Conservation (phyloP, 768 basidiomycete genomes). For the Mycena vulgaris region DNA sequence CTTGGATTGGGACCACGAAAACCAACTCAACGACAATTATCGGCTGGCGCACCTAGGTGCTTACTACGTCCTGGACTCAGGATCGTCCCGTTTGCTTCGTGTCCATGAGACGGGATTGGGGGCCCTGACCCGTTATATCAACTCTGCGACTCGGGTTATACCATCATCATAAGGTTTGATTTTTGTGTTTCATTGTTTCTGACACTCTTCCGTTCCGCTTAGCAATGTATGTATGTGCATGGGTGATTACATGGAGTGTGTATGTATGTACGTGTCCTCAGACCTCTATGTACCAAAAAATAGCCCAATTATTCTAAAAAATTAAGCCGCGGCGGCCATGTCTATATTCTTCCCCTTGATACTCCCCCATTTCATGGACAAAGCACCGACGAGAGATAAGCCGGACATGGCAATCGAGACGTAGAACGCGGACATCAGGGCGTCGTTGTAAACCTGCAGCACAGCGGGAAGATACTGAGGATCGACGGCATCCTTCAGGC, state of each 20-base stretch:
- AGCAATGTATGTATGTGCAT: too few species aligned
- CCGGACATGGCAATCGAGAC: slow-evolving; percentile 13
- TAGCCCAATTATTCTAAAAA: too few species aligned
- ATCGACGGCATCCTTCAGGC: slow-evolving; percentile 12
- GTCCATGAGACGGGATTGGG: slow-evolving; percentile 3
- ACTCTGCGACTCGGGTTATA: not conserved
- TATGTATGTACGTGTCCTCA: too few species aligned
- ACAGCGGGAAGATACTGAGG: slow-evolving; percentile 8
- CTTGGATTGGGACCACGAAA: slow-evolving; percentile 37
- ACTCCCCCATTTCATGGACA: slow-evolving; percentile 25
- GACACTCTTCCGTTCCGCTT: too few species aligned
- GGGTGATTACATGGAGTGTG: too few species aligned
- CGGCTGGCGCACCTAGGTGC: slow-evolving; percentile 13
- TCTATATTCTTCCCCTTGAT: slow-evolving; percentile 28
- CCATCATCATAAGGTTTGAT: too few species aligned
- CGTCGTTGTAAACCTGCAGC: slow-evolving; percentile 28
- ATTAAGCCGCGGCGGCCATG: slow-evolving; percentile 13
- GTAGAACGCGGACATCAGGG: slow-evolving; percentile 17
- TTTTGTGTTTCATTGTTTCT: too few species aligned
- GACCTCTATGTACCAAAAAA: too few species aligned
- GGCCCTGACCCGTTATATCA: not conserved
- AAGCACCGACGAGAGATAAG: not conserved
- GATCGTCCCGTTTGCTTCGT: slow-evolving; percentile 2
- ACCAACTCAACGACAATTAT: slow-evolving; percentile 35
- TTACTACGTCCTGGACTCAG: slow-evolving; percentile 10